Evolutionary conservation across 1,139 yeast genomes (phyloP), one percentile per base, ranked within the genome.

Genomic region (Blastobotrys indianensis): DNA sequence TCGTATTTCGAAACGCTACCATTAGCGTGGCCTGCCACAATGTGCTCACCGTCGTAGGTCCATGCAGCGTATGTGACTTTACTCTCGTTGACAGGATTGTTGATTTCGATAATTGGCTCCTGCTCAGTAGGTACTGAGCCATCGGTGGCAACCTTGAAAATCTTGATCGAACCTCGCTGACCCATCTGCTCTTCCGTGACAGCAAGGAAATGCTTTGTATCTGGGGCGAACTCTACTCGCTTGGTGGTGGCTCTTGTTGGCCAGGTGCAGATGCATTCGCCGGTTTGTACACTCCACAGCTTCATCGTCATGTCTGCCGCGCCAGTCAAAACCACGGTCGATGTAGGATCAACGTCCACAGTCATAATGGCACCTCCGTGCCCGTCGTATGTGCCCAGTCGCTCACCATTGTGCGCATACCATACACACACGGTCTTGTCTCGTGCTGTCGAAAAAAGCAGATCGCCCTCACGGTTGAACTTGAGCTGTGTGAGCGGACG

Each of bases 281-380:
- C 99, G 47, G 80, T 83, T 60, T 76, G 73, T 25, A 85, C 85
- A 54, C 76, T 76, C 97, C 97, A 92, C 54, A 92, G 75, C 59
- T 85, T 85, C 57, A 86, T 79, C 46, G 85, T 75, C 66, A 84
- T 80, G 65, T 92, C 99, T 49, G 96, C 95, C 54, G 94, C 81
- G 35, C 96, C 97, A 4, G 98, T 90, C 49, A 82, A 80, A 57
- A 87, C 81, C 54, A 78, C 76, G 37, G 75, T 73, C 20, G 94
- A 51, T 69, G 62, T 75, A 31, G 76, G 72, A 65, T 86, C 94
- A 45, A 88, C 84, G 63, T 92, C 97, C 54, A 92, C 83, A 35
- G 96, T 82, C 94, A 95, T 88, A 61, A 92, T 83, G 51, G 97
- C 86, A 80, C 98, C 98, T 54, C 76, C 76, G 66, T 92, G 98